These are phyloP conservation scores for Staphylotrichum tortipilum DNA, from an alignment of 495 filamentous ascomycete species.

Conservation along the genomic window DNA sequence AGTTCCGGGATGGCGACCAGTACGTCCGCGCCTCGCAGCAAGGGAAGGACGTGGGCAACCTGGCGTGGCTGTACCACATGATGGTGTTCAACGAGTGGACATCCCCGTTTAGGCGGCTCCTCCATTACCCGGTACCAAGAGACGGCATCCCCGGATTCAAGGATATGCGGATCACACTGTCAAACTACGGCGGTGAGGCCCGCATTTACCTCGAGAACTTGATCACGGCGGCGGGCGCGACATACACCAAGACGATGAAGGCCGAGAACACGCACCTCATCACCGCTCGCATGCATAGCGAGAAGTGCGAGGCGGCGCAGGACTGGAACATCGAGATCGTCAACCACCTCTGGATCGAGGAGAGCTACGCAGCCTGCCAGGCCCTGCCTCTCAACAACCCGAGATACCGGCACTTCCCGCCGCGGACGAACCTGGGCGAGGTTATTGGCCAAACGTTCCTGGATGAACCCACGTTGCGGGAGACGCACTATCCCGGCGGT, in stretches of 20 bases:
- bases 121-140: constrained; percentile 81
- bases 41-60: constrained; percentile 77
- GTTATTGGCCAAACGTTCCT: constrained; percentile 74
- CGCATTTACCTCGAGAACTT: constrained; percentile 90
- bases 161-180: constrained; percentile 69
- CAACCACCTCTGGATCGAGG: constrained; percentile 97
- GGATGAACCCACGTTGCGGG: constrained; percentile 30
- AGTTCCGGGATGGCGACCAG: constrained; percentile 71
- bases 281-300: constrained; percentile 75
- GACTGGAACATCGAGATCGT: constrained; percentile 88
- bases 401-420: constrained; percentile 75
- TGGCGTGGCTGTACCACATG: constrained; percentile 87
- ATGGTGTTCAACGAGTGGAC: constrained; percentile 86
- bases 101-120: constrained; percentile 63
- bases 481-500: constrained; percentile 33
- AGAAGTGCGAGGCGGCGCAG: constrained; percentile 82
- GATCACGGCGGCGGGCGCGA: constrained; percentile 69
- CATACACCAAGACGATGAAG: constrained; percentile 87
- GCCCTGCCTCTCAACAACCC: constrained; percentile 55
- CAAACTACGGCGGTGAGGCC: constrained; percentile 93
- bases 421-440: constrained; percentile 83
- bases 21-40: constrained; percentile 67
- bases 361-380: constrained; percentile 85
- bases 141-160: constrained; percentile 72
- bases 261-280: constrained; percentile 92